Evolutionary conservation across 2,329 filamentous ascomycete species (phyloP), one percentile per base, ranked within the genome.

Genomic region (Atkinsonella hypoxylon): DNA sequence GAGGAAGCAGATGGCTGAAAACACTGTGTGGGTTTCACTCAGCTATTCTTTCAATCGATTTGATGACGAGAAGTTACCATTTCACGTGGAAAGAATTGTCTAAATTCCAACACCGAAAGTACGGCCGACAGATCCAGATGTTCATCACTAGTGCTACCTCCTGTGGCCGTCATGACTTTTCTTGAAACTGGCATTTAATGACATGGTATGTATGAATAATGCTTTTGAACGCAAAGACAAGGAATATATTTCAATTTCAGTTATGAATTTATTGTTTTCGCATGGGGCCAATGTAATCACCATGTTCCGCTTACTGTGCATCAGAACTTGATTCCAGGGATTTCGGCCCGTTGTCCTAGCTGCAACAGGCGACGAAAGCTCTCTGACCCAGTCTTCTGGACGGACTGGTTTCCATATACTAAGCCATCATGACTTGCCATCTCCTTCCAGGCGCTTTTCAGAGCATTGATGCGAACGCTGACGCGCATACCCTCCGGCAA

Each of bases 11-110:
- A 59, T 76, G 13, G 59, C 59, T 1, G 59, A 64, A 0, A 62
- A 55, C 4, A 71, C 69, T 0, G 52, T 70, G 13, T 77, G 74
- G 73, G 59, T 77, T 11, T 74, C 71, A 3, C 56, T 76, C 44
- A 76, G 71, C 54, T 76, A 70, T 56, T 76, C 74, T 1, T 59
- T 60, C 0, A 56, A 39, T 2, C 65, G 73, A 5, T 77, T 75
- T 49, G 59, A 66, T 20, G 26, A 68, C 7, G 59, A 61, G 2
- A 50, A 58, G 0, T 45, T 74, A 40, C 68, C 70, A 0, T 74
- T 76, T 46, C 54, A 67, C 3, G 68, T 72, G 6, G 57, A 70
- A 32, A 64, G 72, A 0, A 54, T 76, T 9, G 64, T 59, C n/a
- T 70, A 64, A 57, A 61, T 76, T 2, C 67, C 64, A 1, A 70